Conservation (phyloP, 2,329 filamentous ascomycete species). For the Aspergillus sp. region DNA sequence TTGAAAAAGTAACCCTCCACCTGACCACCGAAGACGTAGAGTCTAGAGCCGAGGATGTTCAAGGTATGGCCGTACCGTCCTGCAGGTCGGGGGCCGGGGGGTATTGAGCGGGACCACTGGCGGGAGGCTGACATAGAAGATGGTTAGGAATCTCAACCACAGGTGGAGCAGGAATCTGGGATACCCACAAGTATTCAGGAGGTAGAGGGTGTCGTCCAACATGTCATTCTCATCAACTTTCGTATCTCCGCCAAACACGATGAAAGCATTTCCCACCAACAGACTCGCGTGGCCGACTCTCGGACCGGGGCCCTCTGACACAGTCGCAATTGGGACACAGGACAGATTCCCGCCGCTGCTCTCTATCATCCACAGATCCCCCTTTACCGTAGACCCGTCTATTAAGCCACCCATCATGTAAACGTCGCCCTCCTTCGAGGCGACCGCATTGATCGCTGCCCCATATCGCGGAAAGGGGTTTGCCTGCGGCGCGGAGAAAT, state of each 20-base stretch:
- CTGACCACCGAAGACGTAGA: constrained; percentile 96
- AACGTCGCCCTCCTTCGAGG: constrained; percentile 94
- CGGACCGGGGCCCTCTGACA: constrained; percentile 89
- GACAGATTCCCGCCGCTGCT: constrained; percentile 77
- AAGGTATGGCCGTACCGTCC: constrained; percentile 95
- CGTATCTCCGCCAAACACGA: constrained; percentile 97
- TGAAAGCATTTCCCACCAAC: constrained; percentile 96
- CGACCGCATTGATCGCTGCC: constrained; percentile 86
- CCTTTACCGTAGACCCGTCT: constrained; percentile 92
- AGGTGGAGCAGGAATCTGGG: not conserved
- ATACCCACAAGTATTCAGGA: constrained; percentile 91
- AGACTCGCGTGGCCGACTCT: constrained; percentile 92
- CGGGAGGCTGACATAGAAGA: constrained; percentile 69
- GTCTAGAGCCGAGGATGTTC: constrained; percentile 94
- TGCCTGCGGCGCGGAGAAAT: constrained; percentile 76
- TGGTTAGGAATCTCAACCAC: constrained; percentile 14
- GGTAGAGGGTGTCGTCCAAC: constrained; percentile 91
- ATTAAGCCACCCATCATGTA: constrained; percentile 98
- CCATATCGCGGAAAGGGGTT: constrained; percentile 96
- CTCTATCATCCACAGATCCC: constrained; percentile 97
- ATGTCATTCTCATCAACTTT: constrained; percentile 92
- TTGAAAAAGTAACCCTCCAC: constrained; percentile 99
- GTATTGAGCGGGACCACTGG: constrained; percentile 94
- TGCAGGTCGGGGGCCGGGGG: constrained; percentile 78
- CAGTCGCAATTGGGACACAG: constrained; percentile 88